Conservation (phyloP, 148 eudicot genomes). For the Rhododendron mucronatum region DNA sequence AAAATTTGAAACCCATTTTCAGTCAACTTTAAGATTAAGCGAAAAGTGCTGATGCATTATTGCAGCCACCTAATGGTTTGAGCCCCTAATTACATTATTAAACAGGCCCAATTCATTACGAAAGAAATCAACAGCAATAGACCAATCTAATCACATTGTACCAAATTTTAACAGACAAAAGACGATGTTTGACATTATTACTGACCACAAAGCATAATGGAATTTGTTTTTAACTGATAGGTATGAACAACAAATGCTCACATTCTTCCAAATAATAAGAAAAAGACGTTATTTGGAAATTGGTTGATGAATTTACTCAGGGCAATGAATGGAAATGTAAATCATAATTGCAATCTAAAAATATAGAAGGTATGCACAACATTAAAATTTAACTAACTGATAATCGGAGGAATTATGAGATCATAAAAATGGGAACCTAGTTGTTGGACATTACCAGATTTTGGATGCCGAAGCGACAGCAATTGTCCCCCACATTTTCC, state of each 20-base stretch:
- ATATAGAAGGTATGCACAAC: not conserved
- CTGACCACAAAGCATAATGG: not conserved
- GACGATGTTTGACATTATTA: not conserved
- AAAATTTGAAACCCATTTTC: not conserved
- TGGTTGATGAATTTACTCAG: not conserved
- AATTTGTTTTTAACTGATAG: not conserved
- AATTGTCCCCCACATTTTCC: slow-evolving; percentile 40
- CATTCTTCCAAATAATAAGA: not conserved
- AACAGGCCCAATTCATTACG: not conserved
- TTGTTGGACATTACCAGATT: slow-evolving; percentile 50
- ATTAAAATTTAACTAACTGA: not conserved
- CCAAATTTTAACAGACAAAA: not conserved
- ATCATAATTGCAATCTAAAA: not conserved
- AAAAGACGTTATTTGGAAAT: not conserved
- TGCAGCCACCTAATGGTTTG: not conserved
- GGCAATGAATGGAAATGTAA: not conserved
- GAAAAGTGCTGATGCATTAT: not conserved
- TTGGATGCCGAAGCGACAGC: slow-evolving; percentile 82
- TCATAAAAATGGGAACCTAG: not conserved
- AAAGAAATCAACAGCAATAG: not conserved
- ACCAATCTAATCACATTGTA: not conserved
- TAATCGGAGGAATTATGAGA: not conserved
- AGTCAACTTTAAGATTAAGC: not conserved
- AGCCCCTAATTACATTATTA: not conserved
- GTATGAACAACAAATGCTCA: not conserved